phyloP scores from a whole-genome alignment of 2,329 filamentous ascomycete genomes.

The Fusarium nodosum region DNA sequence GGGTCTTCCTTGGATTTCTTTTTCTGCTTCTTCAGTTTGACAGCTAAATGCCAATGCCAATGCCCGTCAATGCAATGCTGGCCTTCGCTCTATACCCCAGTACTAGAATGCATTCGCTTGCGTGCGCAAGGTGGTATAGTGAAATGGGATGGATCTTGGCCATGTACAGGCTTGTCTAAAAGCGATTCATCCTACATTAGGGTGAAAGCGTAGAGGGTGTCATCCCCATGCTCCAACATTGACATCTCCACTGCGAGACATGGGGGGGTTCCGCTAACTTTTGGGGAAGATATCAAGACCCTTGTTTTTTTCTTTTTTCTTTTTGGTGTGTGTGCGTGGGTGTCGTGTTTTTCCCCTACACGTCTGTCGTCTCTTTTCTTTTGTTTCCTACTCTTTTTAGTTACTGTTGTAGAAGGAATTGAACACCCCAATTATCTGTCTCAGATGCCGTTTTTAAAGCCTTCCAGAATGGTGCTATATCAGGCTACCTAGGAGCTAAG shows the following conservation, averaged over 20 bases:
- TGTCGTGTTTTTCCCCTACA: background rate
- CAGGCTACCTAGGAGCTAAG: background rate
- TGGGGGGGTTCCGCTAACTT: slow-evolving; percentile 39
- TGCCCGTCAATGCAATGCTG: slow-evolving; percentile 16
- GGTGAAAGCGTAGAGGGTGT: slow-evolving; percentile 51
- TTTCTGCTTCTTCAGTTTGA: slow-evolving; percentile 20
- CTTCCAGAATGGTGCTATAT: background rate
- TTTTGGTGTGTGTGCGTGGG: slow-evolving; percentile 7
- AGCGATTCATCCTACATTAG: slow-evolving; percentile 54
- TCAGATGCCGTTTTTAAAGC: background rate
- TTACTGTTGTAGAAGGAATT: background rate
- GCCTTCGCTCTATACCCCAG: slow-evolving; percentile 23
- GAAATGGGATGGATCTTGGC: slow-evolving; percentile 51
- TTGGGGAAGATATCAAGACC: slow-evolving; percentile 44
- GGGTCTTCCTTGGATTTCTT: slow-evolving; percentile 4
- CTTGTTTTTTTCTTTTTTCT: slow-evolving; percentile 42
- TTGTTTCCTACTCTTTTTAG: slow-evolving; percentile 1
- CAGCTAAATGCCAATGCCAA: slow-evolving; percentile 33
- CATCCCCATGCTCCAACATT: slow-evolving; percentile 47
- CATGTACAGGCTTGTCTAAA: slow-evolving; percentile 49
- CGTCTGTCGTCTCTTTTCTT: background rate
- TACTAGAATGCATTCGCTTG: slow-evolving; percentile 35
- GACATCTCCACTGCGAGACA: slow-evolving; percentile 44
- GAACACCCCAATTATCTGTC: background rate
- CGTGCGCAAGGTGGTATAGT: slow-evolving; percentile 37